These are phyloP conservation scores for Colletotrichum sp. DNA, from an alignment of 2,329 filamentous ascomycete species.

Conservation along the genomic window DNA sequence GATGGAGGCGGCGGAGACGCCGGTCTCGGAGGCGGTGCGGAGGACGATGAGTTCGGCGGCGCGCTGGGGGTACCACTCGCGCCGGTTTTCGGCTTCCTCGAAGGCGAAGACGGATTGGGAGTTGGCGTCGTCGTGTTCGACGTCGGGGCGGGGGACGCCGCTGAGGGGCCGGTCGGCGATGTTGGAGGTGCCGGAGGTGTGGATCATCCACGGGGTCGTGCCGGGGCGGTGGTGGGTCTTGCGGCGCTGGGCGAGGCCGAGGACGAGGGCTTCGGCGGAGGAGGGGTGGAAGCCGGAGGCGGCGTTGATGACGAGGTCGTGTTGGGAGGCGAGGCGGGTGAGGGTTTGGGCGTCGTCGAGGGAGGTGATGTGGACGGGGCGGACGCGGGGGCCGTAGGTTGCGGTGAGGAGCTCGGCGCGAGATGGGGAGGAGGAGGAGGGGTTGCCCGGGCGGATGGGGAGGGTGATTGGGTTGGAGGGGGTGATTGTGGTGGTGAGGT, in stretches of 20 bases:
- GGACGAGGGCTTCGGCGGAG: slow-evolving; percentile 37
- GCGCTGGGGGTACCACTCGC: slow-evolving; percentile 24
- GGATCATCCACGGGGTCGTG: slow-evolving; percentile 20
- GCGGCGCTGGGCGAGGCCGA: slow-evolving; percentile 33
- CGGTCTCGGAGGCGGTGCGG: not conserved
- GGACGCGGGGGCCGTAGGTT: slow-evolving; percentile 11
- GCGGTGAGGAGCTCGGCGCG: not conserved
- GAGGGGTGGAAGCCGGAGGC: slow-evolving; percentile 35
- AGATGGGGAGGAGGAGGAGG: not conserved
- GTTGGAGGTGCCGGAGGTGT: slow-evolving; percentile 23
- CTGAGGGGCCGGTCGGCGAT: slow-evolving; percentile 22
- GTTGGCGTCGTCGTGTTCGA: slow-evolving; percentile 18
- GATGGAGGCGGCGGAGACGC: slow-evolving; percentile 19
- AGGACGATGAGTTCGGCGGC: slow-evolving; percentile 23
- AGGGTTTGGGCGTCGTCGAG: slow-evolving; percentile 18
- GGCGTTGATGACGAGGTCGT: slow-evolving; percentile 40
- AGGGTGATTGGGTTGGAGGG: not conserved
- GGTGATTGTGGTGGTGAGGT: not conserved
- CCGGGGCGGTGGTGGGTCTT: slow-evolving; percentile 8
- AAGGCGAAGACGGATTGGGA: slow-evolving; percentile 9
- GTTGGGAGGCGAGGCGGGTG: slow-evolving; percentile 6
- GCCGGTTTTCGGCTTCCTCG: slow-evolving; percentile 18
- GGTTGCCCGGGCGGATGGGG: slow-evolving; percentile 1
- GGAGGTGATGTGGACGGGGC: not conserved
- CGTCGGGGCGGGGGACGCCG: slow-evolving; percentile 4